Conservation (phyloP, 2,329 filamentous ascomycete genomes). For the Monascus ruber region DNA sequence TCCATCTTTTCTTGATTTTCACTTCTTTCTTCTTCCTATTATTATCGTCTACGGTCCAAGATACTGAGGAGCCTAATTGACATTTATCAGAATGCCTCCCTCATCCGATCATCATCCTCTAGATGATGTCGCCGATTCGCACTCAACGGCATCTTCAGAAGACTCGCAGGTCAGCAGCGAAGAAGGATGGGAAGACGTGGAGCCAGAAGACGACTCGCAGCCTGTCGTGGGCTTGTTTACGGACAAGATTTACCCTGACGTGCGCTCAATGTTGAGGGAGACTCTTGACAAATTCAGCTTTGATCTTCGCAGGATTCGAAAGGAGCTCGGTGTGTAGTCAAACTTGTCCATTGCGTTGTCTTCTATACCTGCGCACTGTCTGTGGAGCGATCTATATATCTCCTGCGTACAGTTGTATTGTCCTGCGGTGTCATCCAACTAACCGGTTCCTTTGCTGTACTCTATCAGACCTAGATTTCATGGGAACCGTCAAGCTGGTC, state of each 20-base stretch:
- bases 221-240: slow-evolving; percentile 58
- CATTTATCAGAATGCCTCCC: slow-evolving; percentile 15
- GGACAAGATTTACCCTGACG: slow-evolving; percentile 52
- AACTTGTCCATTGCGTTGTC: not conserved
- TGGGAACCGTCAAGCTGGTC: slow-evolving; percentile 61
- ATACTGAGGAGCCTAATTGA: too few relatives aligned
- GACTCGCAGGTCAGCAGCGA: slow-evolving; percentile 39
- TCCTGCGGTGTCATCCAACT: slow-evolving; percentile 6
- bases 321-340: slow-evolving; percentile 34
- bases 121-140: slow-evolving; percentile 11
- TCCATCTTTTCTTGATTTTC: too few relatives aligned
- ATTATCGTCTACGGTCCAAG: too few relatives aligned
- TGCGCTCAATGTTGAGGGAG: slow-evolving; percentile 54
- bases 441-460: slow-evolving; percentile 5
- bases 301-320: slow-evolving; percentile 52
- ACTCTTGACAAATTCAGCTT: slow-evolving; percentile 56
- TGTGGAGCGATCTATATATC: slow-evolving; percentile 2
- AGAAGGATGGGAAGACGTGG: slow-evolving; percentile 48
- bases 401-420: slow-evolving; percentile 7
- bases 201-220: slow-evolving; percentile 52
- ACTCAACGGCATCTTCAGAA: slow-evolving; percentile 21
- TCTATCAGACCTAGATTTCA: slow-evolving; percentile 54
- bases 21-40: too few relatives aligned
- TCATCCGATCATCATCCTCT: slow-evolving; percentile 10
- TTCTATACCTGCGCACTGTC: slow-evolving; percentile 4